These are phyloP conservation scores for Bipolaris zeicola DNA, from an alignment of 2,329 filamentous ascomycete species.

Conservation along the genomic window DNA sequence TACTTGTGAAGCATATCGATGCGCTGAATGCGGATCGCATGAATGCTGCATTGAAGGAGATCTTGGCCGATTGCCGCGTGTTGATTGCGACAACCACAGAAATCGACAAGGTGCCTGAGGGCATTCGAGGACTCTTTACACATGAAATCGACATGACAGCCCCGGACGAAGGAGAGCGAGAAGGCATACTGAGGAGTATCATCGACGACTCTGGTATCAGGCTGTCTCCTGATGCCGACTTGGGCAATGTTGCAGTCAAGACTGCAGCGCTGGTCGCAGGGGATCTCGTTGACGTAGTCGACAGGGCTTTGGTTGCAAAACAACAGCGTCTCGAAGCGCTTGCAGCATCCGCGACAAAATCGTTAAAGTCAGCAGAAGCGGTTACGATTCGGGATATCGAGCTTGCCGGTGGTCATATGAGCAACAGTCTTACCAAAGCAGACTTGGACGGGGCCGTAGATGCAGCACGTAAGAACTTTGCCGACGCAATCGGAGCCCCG, in stretches of 20 bases:
- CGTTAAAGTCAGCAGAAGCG: slow-evolving; percentile 36
- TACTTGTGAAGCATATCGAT: slow-evolving; percentile 90
- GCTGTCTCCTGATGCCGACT: slow-evolving; percentile 82
- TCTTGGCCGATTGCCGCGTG: slow-evolving; percentile 78
- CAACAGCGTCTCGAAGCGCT: slow-evolving; percentile 76
- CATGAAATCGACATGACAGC: slow-evolving; percentile 94
- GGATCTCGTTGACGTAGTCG: slow-evolving; percentile 91
- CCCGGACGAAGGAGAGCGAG: slow-evolving; percentile 89
- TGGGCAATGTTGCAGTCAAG: slow-evolving; percentile 86
- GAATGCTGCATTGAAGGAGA: slow-evolving; percentile 80
- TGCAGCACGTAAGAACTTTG: slow-evolving; percentile 95
- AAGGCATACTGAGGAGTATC: slow-evolving; percentile 81
- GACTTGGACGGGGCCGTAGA: slow-evolving; percentile 96
- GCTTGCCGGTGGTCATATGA: slow-evolving; percentile 80
- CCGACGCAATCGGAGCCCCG: slow-evolving; percentile 93
- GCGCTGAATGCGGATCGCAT: slow-evolving; percentile 91
- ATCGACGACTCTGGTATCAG: slow-evolving; percentile 75
- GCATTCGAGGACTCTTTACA: slow-evolving; percentile 87
- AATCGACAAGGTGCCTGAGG: slow-evolving; percentile 90
- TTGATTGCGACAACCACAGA: slow-evolving; percentile 94
- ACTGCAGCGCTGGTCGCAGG: slow-evolving; percentile 94
- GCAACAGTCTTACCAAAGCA: slow-evolving; percentile 75
- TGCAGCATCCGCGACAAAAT: slow-evolving; percentile 56
- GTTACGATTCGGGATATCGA: slow-evolving; percentile 83
- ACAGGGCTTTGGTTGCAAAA: slow-evolving; percentile 81